These are phyloP conservation scores for Debaryomyces castellii DNA, from an alignment of 805 yeast species.

Conservation along the genomic window DNA sequence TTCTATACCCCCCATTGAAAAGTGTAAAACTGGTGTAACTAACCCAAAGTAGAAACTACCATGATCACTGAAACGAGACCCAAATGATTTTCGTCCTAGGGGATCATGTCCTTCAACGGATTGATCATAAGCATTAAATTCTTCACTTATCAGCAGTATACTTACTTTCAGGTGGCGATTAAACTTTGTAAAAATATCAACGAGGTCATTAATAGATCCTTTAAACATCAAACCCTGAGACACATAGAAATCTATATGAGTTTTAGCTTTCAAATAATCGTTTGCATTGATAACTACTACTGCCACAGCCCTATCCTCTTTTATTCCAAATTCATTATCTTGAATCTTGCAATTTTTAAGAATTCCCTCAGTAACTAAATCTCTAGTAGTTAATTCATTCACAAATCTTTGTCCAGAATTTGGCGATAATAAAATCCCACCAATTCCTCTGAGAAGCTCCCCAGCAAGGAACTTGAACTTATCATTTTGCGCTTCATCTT, in stretches of 20 bases:
- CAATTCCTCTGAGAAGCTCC: constrained; percentile 58
- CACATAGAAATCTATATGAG: constrained; percentile 52
- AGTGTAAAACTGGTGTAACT: constrained; percentile 46
- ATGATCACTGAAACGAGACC: constrained; percentile 5
- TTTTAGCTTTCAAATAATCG: constrained; percentile 44
- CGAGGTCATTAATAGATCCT: constrained; percentile 14
- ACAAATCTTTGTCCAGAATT: constrained; percentile 49
- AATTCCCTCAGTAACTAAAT: constrained; percentile 47
- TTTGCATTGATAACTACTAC: constrained; percentile 38
- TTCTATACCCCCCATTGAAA: constrained; percentile 28
- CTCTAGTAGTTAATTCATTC: constrained; percentile 56
- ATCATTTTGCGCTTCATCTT: constrained; percentile 32
- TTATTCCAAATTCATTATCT: constrained; percentile 7
- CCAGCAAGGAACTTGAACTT: constrained; percentile 59
- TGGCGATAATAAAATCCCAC: constrained; percentile 52
- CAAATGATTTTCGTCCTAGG: constrained; percentile 7
- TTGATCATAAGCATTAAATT: constrained; percentile 6
- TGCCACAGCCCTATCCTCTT: constrained; percentile 14
- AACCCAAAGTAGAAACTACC: constrained; percentile 46
- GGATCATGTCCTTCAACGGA: not conserved
- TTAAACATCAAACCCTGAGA: constrained; percentile 24
- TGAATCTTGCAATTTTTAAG: constrained; percentile 20
- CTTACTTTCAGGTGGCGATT: constrained; percentile 8
- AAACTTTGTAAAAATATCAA: not conserved
- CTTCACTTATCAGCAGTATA: constrained; percentile 11